Conservation (phyloP, 2,329 filamentous ascomycete species). For the Monilinia vaccinii-corymbosi region DNA sequence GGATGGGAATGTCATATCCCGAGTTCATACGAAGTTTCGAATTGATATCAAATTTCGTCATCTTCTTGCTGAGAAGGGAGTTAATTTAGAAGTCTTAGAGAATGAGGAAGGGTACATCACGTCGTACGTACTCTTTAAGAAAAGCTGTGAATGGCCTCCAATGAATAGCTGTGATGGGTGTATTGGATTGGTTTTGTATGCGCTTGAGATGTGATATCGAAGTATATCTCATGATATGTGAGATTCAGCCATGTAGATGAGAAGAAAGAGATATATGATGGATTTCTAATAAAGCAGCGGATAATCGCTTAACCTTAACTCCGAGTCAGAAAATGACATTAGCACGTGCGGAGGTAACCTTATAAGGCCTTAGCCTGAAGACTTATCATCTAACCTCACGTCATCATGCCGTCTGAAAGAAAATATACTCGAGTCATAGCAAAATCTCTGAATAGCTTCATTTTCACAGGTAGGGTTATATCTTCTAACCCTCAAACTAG, state of each 20-base stretch:
- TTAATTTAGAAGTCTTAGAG: neutral
- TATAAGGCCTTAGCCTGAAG: no score
- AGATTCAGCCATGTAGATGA: neutral
- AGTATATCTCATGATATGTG: neutral
- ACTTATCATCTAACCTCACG: neutral
- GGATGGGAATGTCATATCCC: slow-evolving; percentile 49
- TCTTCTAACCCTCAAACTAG: neutral
- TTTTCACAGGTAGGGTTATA: neutral
- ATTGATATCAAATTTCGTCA: slow-evolving; percentile 38
- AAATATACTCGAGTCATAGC: neutral
- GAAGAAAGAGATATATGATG: neutral
- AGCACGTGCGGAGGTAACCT: neutral
- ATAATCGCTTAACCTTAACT: neutral
- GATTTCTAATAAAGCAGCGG: neutral
- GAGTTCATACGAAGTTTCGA: slow-evolving; percentile 42
- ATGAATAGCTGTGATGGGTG: neutral
- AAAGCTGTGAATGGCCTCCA: neutral
- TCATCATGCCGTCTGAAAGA: neutral
- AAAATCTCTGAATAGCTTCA: neutral
- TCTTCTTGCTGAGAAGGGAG: slow-evolving; percentile 19
- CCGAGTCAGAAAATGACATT: neutral
- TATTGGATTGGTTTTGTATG: neutral
- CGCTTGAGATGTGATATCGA: neutral
- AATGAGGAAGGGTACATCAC: neutral
- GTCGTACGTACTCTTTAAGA: neutral